A percentile compares a stretch with the other conserved stretches of the same genome.
Evolutionary conservation across 1,284 basidiomycete genomes (phyloP).

Genomic region (Sanghuangporus baumii): DNA sequence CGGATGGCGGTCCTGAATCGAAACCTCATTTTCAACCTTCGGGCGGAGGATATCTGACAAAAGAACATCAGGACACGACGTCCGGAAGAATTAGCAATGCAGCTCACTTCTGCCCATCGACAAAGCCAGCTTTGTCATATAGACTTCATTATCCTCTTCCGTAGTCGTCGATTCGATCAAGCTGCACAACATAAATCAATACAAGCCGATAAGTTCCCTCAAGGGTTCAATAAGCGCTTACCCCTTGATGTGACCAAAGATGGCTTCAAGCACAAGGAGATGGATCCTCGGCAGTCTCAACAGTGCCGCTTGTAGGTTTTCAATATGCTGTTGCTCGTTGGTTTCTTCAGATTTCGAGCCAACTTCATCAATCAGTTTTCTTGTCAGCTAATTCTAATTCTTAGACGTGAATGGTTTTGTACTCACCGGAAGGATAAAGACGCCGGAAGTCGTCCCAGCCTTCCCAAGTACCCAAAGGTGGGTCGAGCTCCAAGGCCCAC

Average conservation of each 20-base stretch:
- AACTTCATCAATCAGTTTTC: constrained; percentile 31
- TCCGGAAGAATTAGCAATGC: constrained; percentile 26
- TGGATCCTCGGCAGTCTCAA: constrained; percentile 76
- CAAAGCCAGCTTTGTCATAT: constrained; percentile 80
- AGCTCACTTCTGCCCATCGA: constrained; percentile 73
- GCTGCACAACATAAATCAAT: constrained; percentile 31
- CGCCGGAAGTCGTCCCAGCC: constrained; percentile 87
- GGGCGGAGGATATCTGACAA: constrained; percentile 59
- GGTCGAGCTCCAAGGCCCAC: constrained; percentile 83
- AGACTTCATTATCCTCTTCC: constrained; percentile 71
- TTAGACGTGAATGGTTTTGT: not conserved
- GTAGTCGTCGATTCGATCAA: constrained; percentile 64
- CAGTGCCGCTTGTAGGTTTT: constrained; percentile 65
- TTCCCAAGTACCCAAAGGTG: constrained; percentile 78
- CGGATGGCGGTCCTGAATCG: constrained; percentile 83
- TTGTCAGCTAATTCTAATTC: not conserved
- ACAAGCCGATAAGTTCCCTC: not conserved
- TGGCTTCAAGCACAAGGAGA: constrained; percentile 74
- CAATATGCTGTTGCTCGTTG: constrained; percentile 53
- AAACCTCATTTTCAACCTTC: constrained; percentile 73
- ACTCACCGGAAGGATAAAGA: constrained; percentile 63
- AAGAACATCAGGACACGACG: constrained; percentile 1
- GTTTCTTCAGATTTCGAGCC: constrained; percentile 50
- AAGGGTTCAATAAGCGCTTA: constrained; percentile 30
- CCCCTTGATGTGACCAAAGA: constrained; percentile 76